Percentiles rank a stretch among this genome's conserved stretches.
phyloP scores from a whole-genome alignment of 1,139 yeast species.

The Blastobotrys indianensis region DNA sequence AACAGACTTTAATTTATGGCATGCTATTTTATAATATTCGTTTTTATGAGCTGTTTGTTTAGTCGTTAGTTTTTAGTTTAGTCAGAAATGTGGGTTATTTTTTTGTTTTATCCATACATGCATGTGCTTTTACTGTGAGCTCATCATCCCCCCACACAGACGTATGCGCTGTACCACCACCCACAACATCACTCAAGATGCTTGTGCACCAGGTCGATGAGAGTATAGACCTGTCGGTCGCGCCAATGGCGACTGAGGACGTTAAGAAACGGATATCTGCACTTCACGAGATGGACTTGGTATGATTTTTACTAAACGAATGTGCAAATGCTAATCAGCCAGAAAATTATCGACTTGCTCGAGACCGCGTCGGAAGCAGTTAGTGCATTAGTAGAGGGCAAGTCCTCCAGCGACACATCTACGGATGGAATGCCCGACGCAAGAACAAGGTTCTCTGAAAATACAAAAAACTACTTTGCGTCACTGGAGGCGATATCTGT shows the following conservation, averaged over 20 bases:
- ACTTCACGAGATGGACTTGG: slow-evolving; percentile 36
- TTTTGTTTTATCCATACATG: no score
- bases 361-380: slow-evolving; percentile 38
- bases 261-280: slow-evolving; percentile 36
- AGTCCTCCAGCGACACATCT: slow-evolving; percentile 23
- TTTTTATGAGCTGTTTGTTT: no score
- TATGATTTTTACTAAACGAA: slow-evolving; percentile 15
- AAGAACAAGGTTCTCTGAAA: slow-evolving; percentile 30
- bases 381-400: slow-evolving; percentile 36
- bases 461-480: slow-evolving; percentile 28
- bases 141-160: no score
- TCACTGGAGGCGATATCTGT: slow-evolving; percentile 35
- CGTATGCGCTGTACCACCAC: no score
- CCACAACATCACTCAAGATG: neutral
- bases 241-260: slow-evolving; percentile 31
- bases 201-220: slow-evolving; percentile 15
- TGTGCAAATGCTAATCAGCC: slow-evolving; percentile 7
- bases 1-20: neutral
- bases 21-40: no score
- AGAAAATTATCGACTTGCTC: slow-evolving; percentile 35
- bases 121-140: no score
- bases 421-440: slow-evolving; percentile 15
- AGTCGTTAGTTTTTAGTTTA: no score
- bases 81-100: no score
- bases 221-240: slow-evolving; percentile 23